Evolutionary conservation across 768 basidiomycete genomes (phyloP), one percentile per base, ranked within the genome.

Genomic region (Lactarius quietus): DNA sequence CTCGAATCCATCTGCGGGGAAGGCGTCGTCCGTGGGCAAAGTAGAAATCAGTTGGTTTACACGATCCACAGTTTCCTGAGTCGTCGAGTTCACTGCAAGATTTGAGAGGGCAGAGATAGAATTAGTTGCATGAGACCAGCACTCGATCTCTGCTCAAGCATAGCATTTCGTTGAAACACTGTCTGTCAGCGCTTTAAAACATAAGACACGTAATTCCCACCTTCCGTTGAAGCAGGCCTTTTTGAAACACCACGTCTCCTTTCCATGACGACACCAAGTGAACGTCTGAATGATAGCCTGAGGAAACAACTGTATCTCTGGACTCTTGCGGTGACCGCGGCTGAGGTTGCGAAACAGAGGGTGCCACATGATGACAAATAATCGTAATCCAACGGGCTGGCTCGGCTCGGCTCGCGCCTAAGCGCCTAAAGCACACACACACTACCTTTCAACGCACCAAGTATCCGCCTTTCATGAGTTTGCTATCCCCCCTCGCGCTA

Each of bases 151-250:
- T 93, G 70, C 48, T 45, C 64, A 69, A n/a, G 20, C 54, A 18
- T 6, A 15, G 26, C 17, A n/a, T 39, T 57, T 28, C 6, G 57
- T 36, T 26, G 10, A 23, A 57, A 48, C 29, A 17, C 29, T 3
- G 17, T 55, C 5, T 3, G 60, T 66, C 64, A 71, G 70, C 58
- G 38, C 55, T 60, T 20, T 31, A 48, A 23, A 53, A 65, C 36
- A 41, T 68, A 54, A 35, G 53, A 61, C 74, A 63, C 39, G 63
- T 39, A 52, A 63, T 78, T 75, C 74, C 64, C 74, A 88, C 91
- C 91, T 87, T 92, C 91, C 8, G 86, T 84, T 33, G 88, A 86
- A 66, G 87, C 86, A 67, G 89, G 89, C 64, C 88, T 84, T 43
- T 81, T 78, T 59, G 83, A 76, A 52, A 81, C 74, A 70, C 80